Conservation (phyloP, 2,329 filamentous ascomycete species). For the Colletotrichum zoysiae region DNA sequence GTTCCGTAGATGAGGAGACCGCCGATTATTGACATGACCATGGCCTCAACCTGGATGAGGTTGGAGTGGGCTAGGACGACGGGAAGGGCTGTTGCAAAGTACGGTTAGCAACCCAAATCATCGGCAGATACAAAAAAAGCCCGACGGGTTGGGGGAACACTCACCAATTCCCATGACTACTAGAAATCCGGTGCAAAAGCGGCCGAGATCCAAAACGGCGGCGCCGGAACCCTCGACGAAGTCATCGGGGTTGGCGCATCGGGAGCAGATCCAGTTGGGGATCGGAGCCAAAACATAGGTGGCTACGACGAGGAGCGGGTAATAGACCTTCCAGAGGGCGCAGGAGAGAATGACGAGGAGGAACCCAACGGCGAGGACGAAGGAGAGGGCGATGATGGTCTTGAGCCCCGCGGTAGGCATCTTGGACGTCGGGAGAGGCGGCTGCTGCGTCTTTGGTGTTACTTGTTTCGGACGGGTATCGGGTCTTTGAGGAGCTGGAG, state of each 20-base stretch:
- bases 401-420: slow-evolving; percentile 90
- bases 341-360: slow-evolving; percentile 98
- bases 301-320: slow-evolving; percentile 92
- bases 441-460: slow-evolving; percentile 5
- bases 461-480: slow-evolving; percentile 39
- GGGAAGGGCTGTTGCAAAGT: slow-evolving; percentile 76
- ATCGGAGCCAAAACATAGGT: slow-evolving; percentile 95
- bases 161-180: slow-evolving; percentile 97
- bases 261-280: slow-evolving; percentile 95
- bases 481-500: slow-evolving; percentile 12
- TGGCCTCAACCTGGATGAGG: slow-evolving; percentile 85
- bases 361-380: slow-evolving; percentile 98
- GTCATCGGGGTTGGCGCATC: slow-evolving; percentile 92
- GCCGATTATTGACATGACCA: slow-evolving; percentile 94
- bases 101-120: slow-evolving; percentile 25
- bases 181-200: slow-evolving; percentile 94
- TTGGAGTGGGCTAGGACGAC: slow-evolving; percentile 88
- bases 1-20: slow-evolving; percentile 97
- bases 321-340: slow-evolving; percentile 94
- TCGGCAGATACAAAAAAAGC: not conserved
- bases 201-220: slow-evolving; percentile 90
- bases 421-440: slow-evolving; percentile 48
- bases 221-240: slow-evolving; percentile 89
- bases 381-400: slow-evolving; percentile 98
- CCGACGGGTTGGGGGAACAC: slow-evolving; percentile 52